Conservation (phyloP, 169 alveolate species). For the Plasmodium cynomolgi region DNA sequence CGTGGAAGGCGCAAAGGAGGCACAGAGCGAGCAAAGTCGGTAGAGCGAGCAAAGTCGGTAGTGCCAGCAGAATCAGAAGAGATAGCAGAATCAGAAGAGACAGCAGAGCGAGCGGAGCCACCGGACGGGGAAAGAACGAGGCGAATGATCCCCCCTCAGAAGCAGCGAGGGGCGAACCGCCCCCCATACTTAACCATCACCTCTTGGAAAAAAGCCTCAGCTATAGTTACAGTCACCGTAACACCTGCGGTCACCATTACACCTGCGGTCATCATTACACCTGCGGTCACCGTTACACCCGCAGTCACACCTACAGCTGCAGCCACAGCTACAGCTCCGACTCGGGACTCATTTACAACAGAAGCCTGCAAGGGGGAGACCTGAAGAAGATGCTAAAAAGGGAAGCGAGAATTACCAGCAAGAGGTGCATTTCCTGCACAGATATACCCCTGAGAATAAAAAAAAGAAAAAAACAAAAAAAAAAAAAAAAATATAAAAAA, state of each 20-base stretch:
- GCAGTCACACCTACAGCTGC: neutral
- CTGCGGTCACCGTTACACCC: neutral
- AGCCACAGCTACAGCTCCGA: slow-evolving; percentile 8
- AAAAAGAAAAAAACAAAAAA: slow-evolving; percentile 16
- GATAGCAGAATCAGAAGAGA: no score
- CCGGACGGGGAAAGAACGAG: neutral
- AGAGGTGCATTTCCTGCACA: slow-evolving; percentile 35
- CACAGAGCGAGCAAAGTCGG: neutral
- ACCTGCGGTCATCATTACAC: neutral
- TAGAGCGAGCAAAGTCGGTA: neutral
- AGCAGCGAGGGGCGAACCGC: neutral
- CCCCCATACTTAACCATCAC: neutral
- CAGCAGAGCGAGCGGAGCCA: neutral
- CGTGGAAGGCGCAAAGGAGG: neutral
- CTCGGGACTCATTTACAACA: slow-evolving; percentile 7
- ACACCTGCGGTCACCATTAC: neutral
- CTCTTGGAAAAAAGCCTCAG: neutral
- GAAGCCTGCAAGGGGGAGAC: neutral
- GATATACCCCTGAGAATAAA: slow-evolving; percentile 11
- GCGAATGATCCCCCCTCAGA: neutral
- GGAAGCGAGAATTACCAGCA: neutral
- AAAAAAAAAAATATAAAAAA: slow-evolving; percentile 11
- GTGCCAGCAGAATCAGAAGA: neutral
- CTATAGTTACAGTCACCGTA: neutral
- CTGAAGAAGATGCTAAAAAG: neutral